Evolutionary conservation across 768 basidiomycete species (phyloP).

Genomic region (Lactarius pseudohatsudake): DNA sequence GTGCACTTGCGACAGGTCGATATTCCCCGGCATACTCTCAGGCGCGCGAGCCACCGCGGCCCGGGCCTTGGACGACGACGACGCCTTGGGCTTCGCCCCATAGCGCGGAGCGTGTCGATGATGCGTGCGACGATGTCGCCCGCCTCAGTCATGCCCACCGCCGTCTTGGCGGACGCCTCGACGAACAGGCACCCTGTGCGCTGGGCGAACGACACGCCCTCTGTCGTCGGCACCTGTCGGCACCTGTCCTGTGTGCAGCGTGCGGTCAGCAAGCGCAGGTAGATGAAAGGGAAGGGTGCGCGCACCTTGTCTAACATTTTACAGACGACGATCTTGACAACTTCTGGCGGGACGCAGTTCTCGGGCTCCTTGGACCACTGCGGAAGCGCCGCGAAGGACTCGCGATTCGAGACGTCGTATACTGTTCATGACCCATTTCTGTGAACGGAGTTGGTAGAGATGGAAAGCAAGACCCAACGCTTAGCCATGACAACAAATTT

Average conservation of each 20-base stretch:
- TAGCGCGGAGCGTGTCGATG: constrained; percentile 76
- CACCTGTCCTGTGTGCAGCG: constrained; percentile 63
- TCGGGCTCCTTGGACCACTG: constrained; percentile 93
- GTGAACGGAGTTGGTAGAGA: neutral
- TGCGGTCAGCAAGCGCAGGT: neutral
- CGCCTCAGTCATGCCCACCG: constrained; percentile 75
- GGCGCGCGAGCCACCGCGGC: constrained; percentile 9
- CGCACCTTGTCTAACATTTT: constrained; percentile 90
- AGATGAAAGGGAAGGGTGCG: neutral
- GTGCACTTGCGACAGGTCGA: constrained; percentile 36
- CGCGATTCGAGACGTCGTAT: constrained; percentile 91
- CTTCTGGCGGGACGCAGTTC: constrained; percentile 81
- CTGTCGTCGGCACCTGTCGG: constrained; percentile 77
- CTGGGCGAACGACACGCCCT: constrained; percentile 77
- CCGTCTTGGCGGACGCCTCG: constrained; percentile 92
- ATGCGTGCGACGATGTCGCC: constrained; percentile 79
- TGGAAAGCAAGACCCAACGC: no score
- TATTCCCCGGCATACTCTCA: constrained; percentile 45
- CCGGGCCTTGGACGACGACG: constrained; percentile 24
- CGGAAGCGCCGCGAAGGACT: constrained; percentile 92
- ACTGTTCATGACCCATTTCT: constrained; percentile 48
- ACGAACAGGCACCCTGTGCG: constrained; percentile 85
- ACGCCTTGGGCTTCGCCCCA: constrained; percentile 49
- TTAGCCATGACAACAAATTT: neutral
- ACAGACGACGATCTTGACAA: constrained; percentile 93